phyloP scores from a whole-genome alignment of 176 grass and related monocot genomes.

The Microstegium vimineum region DNA sequence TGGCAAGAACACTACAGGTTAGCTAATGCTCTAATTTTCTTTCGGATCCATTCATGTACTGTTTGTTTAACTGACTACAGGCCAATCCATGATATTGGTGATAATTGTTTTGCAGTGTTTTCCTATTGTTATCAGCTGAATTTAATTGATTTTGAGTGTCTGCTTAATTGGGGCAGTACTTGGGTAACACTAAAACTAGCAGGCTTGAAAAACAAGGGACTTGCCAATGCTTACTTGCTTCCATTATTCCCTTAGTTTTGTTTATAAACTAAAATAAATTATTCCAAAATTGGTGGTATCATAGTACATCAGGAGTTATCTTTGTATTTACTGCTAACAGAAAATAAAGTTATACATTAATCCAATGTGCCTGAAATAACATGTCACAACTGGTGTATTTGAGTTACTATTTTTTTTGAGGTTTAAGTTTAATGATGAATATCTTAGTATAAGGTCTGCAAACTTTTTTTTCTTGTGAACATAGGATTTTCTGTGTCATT shows the following conservation, averaged over 20 bases:
- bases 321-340: background rate
- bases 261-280: background rate
- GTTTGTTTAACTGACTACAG: background rate
- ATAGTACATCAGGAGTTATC: background rate
- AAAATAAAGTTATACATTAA: background rate
- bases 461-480: background rate
- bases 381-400: background rate
- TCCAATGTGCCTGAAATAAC: background rate
- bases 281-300: background rate
- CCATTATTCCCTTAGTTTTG: background rate
- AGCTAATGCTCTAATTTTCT: background rate
- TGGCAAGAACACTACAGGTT: slow-evolving; percentile 66
- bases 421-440: background rate
- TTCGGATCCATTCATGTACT: background rate
- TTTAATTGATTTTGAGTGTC: background rate
- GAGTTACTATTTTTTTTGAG: background rate
- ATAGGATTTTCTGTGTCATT: background rate
- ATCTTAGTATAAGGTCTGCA: background rate
- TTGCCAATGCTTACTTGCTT: background rate
- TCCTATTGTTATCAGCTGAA: background rate
- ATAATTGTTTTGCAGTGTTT: background rate
- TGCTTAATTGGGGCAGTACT: background rate
- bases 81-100: background rate
- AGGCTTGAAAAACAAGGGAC: background rate
- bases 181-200: background rate